phyloP scores from a whole-genome alignment of 805 yeast genomes.

The Wickerhamiella galacta region DNA sequence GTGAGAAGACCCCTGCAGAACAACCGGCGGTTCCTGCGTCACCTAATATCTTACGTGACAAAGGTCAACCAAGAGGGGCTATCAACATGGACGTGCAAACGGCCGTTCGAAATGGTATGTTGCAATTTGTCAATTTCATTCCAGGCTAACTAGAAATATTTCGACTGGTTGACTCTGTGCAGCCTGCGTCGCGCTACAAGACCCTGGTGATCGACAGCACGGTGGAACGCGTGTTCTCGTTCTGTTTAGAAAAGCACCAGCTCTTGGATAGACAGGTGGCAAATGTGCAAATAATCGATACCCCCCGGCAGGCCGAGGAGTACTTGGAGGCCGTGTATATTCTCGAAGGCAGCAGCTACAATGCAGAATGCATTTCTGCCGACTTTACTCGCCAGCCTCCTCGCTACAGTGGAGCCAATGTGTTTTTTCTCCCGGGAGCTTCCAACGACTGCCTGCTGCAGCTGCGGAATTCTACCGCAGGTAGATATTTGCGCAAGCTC shows the following conservation, averaged over 20 bases:
- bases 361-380: slow-evolving; percentile 58
- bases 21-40: no score
- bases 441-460: slow-evolving; percentile 10
- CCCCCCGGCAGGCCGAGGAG: slow-evolving; percentile 39
- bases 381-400: slow-evolving; percentile 51
- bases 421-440: slow-evolving; percentile 51
- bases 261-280: slow-evolving; percentile 21
- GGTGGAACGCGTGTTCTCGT: slow-evolving; percentile 15
- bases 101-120: no score
- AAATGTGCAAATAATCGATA: slow-evolving; percentile 49
- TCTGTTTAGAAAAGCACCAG: slow-evolving; percentile 25
- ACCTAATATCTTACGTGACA: no score
- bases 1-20: no score
- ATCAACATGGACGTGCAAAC: no score
- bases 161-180: slow-evolving; percentile 24
- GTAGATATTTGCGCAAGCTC: slow-evolving; percentile 18
- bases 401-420: slow-evolving; percentile 61
- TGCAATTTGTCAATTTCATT: no score
- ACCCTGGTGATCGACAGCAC: slow-evolving; percentile 18
- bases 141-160: no score
- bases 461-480: slow-evolving; percentile 16
- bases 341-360: slow-evolving; percentile 49
- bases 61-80: no score
- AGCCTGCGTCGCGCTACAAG: slow-evolving; percentile 29
- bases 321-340: slow-evolving; percentile 69